phyloP scores from a whole-genome alignment of 2,329 filamentous ascomycete species.

The Albophoma yamanashiensis region DNA sequence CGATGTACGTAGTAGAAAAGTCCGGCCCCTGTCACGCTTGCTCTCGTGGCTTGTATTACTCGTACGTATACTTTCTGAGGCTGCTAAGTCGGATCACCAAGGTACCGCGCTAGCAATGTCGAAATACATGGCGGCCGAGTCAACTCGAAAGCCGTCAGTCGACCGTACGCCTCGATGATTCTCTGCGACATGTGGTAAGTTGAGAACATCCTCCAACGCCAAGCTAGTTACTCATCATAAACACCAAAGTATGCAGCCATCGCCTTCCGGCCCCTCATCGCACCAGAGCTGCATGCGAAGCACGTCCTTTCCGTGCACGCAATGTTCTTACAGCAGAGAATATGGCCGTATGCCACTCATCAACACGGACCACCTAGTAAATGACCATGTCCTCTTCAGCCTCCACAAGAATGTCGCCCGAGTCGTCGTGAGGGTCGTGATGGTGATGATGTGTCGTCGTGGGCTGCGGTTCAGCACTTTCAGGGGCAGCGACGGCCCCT shows the following conservation, averaged over 20 bases:
- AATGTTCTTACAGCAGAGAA: conserved; percentile 1
- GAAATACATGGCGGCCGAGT: not conserved
- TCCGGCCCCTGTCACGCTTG: not conserved
- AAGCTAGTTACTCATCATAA: not conserved
- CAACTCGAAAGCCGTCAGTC: not conserved
- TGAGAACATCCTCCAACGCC: not conserved
- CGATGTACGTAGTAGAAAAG: not conserved
- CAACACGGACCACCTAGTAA: conserved; percentile 44
- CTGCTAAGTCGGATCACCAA: not conserved
- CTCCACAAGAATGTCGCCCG: conserved; percentile 69
- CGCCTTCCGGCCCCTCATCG: not conserved
- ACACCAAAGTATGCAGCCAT: not conserved
- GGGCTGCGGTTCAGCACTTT: not conserved
- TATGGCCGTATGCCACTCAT: not conserved
- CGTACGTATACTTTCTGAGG: not conserved
- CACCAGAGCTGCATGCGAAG: not conserved
- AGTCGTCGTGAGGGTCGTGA: conserved; percentile 52
- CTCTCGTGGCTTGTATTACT: not conserved
- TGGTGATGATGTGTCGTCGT: conserved; percentile 6
- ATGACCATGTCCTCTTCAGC: conserved; percentile 87
- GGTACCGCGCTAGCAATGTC: not conserved
- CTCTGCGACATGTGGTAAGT: not conserved
- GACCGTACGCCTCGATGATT: not conserved
- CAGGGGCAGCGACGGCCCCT: not conserved
- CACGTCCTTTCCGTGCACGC: not conserved